Conservation (phyloP, 495 filamentous ascomycete species). For the Elasticomyces elasticus region DNA sequence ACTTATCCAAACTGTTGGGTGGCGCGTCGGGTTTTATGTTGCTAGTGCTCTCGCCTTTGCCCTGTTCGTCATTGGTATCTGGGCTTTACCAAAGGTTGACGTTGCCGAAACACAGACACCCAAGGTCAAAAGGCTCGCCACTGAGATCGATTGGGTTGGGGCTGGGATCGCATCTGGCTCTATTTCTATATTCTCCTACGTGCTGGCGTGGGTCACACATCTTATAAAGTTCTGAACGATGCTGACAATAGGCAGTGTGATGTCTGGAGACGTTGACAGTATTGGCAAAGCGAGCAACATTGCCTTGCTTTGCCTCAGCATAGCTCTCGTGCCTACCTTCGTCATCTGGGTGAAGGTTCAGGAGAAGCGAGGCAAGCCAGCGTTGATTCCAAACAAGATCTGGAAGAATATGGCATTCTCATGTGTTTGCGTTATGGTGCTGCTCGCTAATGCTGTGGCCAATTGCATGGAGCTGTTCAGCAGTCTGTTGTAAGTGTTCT, state of each 20-base stretch:
- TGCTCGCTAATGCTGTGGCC: conserved; percentile 40
- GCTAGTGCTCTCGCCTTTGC: conserved; percentile 29
- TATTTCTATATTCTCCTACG: conserved; percentile 26
- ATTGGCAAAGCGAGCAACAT: conserved; percentile 35
- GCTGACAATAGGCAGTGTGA: background rate
- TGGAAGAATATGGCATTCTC: conserved; percentile 45
- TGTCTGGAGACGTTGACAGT: conserved; percentile 12
- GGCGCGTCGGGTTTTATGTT: conserved; percentile 43
- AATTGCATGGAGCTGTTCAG: conserved; percentile 42
- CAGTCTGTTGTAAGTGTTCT: conserved; percentile 33
- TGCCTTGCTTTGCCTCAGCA: conserved; percentile 32
- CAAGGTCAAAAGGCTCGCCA: conserved; percentile 20
- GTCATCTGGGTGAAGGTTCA: conserved; percentile 39
- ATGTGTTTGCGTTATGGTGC: conserved; percentile 42
- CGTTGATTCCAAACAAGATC: conserved; percentile 46
- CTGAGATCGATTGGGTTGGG: conserved; percentile 45
- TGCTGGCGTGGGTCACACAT: conserved; percentile 17
- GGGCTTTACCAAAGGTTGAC: conserved; percentile 30
- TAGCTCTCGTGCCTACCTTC: conserved; percentile 38
- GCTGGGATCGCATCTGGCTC: conserved; percentile 34
- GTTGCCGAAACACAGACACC: background rate
- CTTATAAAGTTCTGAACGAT: background rate
- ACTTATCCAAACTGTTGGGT: conserved; percentile 39
- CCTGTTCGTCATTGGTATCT: conserved; percentile 28
- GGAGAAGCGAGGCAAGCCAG: conserved; percentile 34